Conservation (phyloP, 768 basidiomycete species). For the Xerocomus spinulosus region DNA sequence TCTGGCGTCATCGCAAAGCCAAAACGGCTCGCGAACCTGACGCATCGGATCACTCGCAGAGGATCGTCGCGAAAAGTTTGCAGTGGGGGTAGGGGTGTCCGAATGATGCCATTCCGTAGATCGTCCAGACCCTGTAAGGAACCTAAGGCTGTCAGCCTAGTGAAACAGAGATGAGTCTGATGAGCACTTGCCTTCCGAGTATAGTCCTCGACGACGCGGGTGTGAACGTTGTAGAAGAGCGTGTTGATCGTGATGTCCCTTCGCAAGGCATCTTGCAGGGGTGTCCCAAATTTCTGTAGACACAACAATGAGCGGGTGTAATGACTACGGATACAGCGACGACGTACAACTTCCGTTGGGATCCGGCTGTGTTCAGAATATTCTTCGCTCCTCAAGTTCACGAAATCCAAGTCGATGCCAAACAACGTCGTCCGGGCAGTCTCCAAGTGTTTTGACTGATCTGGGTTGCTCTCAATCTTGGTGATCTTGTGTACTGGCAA, state of each 20-base stretch:
- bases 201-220: slow-evolving; percentile 77
- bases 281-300: slow-evolving; percentile 82
- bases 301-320: neutral
- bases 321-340: neutral
- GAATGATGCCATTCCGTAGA: slow-evolving; percentile 67
- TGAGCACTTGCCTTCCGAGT: slow-evolving; percentile 58
- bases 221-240: slow-evolving; percentile 93
- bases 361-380: slow-evolving; percentile 88
- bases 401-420: slow-evolving; percentile 85
- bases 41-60: slow-evolving; percentile 81
- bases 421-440: slow-evolving; percentile 83
- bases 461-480: slow-evolving; percentile 90
- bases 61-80: slow-evolving; percentile 96
- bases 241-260: slow-evolving; percentile 95
- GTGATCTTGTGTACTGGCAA: slow-evolving; percentile 50
- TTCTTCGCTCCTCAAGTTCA: slow-evolving; percentile 89
- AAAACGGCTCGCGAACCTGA: slow-evolving; percentile 89
- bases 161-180: neutral
- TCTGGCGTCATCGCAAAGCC: slow-evolving; percentile 74
- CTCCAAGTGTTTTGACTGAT: slow-evolving; percentile 97
- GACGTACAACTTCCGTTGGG: slow-evolving; percentile 76
- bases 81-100: slow-evolving; percentile 82
- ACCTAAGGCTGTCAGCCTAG: slow-evolving; percentile 8
- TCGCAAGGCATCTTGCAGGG: slow-evolving; percentile 82
- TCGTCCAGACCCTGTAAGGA: slow-evolving; percentile 75